Base-by-base conservation (phyloP, 1,284 basidiomycete species). In the Trichosporon asahii region DNA sequence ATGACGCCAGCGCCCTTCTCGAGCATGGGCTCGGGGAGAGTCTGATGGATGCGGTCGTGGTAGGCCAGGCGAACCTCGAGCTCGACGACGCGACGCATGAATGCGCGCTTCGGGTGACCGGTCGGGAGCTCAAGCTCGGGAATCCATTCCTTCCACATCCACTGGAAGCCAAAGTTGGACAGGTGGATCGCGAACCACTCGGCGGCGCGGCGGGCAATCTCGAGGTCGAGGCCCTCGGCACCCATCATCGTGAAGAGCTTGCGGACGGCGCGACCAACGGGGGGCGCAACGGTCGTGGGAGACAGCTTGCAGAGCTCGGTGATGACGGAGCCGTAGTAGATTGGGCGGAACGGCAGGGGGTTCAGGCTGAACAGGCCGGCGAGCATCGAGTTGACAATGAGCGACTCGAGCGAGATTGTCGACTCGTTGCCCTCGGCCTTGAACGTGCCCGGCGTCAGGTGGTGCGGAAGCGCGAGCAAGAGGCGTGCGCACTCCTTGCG, bases 131-230 rank as follows among this genome's bases (percentile, higher is more conserved):
- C 81, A 14, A 97, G 85, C 82, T 98, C 95, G 1, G 91, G 89
- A n/a, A 95, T 85, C 96, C 97, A 99, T 87, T 99, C 97, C 78
- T 94, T 95, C 97, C 97, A 99, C n/a, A 95, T 94, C 97, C 97
- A 99, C 76, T 91, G 90, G 85, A 98, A 99, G 23, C 91, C 91
- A 83, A 99, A 99, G 85, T 99, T 99, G 76, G 92, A 95, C 88
- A 99, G 91, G 78, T 99, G 97, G 1, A 93, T 88, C 5, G 93
- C 89, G 78, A 98, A 98, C 97, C 97, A 99, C 75, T 97, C 94
- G 0, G 92, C 89, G 70, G 95, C 91, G 23, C 94, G 86, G 68
- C 90, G 87, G 0, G 91, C 86, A 61, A 93, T 85, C 76, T 97
- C 95, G 3, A 92, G 89, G 74, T 98, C 95, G 44, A 98, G 85